Conservation (phyloP, 495 filamentous ascomycete genomes). For the Lasiosphaeriaceae sp. region DNA sequence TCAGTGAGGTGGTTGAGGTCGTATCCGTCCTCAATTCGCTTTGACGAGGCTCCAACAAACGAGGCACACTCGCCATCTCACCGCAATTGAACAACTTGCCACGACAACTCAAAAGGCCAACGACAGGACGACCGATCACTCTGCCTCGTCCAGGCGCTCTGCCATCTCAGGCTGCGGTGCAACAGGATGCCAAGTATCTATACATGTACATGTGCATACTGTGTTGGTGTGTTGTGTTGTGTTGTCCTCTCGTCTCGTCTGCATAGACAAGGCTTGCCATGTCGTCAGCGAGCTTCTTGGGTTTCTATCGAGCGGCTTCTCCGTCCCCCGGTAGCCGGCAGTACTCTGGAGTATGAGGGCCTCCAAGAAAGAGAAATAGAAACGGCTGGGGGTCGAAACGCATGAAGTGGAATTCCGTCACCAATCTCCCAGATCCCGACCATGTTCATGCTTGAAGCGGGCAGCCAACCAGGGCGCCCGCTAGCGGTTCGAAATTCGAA, state of each 20-base stretch:
- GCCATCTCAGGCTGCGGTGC: too few relatives aligned
- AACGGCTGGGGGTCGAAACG: not conserved
- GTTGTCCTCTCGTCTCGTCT: too few relatives aligned
- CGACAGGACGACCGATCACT: too few relatives aligned
- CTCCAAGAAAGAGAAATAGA: not conserved
- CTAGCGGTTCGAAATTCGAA: not conserved
- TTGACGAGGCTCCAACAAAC: not conserved
- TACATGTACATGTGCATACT: too few relatives aligned
- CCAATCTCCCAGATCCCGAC: conserved; percentile 5
- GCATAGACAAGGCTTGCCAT: too few relatives aligned
- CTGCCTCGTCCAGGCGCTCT: too few relatives aligned
- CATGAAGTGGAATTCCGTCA: conserved; percentile 1
- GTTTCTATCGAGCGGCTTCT: too few relatives aligned
- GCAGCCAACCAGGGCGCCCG: conserved; percentile 8
- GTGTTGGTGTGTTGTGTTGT: too few relatives aligned
- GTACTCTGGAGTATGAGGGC: too few relatives aligned
- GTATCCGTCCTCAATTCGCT: not conserved
- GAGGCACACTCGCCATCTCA: not conserved
- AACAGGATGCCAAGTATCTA: not conserved
- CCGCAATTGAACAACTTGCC: not conserved
- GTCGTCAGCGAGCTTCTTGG: too few relatives aligned
- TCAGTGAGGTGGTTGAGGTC: not conserved
- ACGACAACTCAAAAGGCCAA: not conserved
- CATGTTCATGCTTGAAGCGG: conserved; percentile 4
- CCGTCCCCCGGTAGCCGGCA: too few relatives aligned